Percentiles rank a stretch among this genome's conserved stretches.
These are phyloP conservation scores for Kwoniella pini DNA, from an alignment of 768 basidiomycete genomes.

Conservation along the genomic window DNA sequence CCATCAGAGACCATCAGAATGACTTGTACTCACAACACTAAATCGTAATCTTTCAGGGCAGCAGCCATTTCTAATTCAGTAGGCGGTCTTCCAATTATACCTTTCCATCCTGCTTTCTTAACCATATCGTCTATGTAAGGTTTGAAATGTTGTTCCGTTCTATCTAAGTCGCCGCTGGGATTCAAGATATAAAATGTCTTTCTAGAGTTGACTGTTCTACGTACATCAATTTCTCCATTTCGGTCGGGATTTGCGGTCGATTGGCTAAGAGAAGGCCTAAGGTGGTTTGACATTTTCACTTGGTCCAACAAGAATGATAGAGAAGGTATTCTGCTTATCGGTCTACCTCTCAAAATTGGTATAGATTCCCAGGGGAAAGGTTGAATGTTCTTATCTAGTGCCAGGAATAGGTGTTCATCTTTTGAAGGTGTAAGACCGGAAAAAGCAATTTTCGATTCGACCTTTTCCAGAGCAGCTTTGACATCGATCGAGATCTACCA, in stretches of 20 bases:
- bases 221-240: conserved; percentile 54
- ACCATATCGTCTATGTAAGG: conserved; percentile 76
- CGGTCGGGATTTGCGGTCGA: conserved; percentile 2
- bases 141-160: conserved; percentile 78
- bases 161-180: conserved; percentile 82
- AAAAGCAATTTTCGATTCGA: conserved; percentile 56
- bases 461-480: conserved; percentile 72
- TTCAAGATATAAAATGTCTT: conserved; percentile 85
- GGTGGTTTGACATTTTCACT: conserved; percentile 63
- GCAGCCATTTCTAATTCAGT: conserved; percentile 80
- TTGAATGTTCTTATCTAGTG: conserved; percentile 85
- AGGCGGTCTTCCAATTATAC: conserved; percentile 71
- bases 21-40: conserved; percentile 74
- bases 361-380: conserved; percentile 95
- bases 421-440: conserved; percentile 25
- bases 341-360: conserved; percentile 76
- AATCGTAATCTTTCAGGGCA: conserved; percentile 71
- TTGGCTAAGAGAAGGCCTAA: conserved; percentile 48
- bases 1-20: conserved; percentile 3
- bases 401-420: conserved; percentile 71
- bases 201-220: conserved; percentile 64
- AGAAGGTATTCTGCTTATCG: conserved; percentile 90
- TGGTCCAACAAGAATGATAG: conserved; percentile 85
- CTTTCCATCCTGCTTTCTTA: conserved; percentile 71
- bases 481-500: conserved; percentile 69